A percentile compares a stretch with the other conserved stretches of the same genome.
Conservation (phyloP, 2,329 filamentous ascomycete genomes). For the Cercospora sp. region DNA sequence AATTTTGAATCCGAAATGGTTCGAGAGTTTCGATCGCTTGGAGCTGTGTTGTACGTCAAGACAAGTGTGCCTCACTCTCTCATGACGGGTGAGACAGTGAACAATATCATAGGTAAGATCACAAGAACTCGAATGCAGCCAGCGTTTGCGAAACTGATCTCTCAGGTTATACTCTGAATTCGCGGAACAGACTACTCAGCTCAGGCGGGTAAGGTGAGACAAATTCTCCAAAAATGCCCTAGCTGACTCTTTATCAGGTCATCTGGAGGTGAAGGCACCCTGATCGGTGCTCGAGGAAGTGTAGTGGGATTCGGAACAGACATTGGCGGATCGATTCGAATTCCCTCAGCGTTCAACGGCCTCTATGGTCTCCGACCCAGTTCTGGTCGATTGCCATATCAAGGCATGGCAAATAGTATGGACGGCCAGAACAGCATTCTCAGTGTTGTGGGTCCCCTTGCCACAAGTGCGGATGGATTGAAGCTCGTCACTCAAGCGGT, state of each 20-base stretch:
- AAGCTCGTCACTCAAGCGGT: constrained; percentile 59
- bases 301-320: constrained; percentile 60
- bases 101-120: constrained; percentile 57
- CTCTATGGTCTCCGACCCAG: constrained; percentile 60
- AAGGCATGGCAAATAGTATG: constrained; percentile 63
- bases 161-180: constrained; percentile 54
- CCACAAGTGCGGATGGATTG: constrained; percentile 56
- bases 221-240: neutral
- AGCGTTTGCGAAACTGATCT: too few relatives aligned
- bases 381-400: constrained; percentile 49
- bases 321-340: constrained; percentile 57
- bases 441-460: constrained; percentile 65
- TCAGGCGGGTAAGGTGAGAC: constrained; percentile 48
- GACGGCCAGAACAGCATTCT: constrained; percentile 64
- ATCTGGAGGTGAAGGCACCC: constrained; percentile 59
- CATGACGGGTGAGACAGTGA: constrained; percentile 61
- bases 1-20: constrained; percentile 61
- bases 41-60: constrained; percentile 58
- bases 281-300: constrained; percentile 56
- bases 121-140: too few relatives aligned
- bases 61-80: constrained; percentile 60
- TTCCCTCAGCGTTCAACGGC: constrained; percentile 62
- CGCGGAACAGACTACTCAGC: constrained; percentile 56
- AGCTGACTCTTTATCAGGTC: constrained; percentile 42
- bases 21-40: constrained; percentile 53